Evolutionary conservation across 148 eudicot genomes (phyloP), one percentile per base, ranked within the genome.

Genomic region (Simmondsia chinensis): DNA sequence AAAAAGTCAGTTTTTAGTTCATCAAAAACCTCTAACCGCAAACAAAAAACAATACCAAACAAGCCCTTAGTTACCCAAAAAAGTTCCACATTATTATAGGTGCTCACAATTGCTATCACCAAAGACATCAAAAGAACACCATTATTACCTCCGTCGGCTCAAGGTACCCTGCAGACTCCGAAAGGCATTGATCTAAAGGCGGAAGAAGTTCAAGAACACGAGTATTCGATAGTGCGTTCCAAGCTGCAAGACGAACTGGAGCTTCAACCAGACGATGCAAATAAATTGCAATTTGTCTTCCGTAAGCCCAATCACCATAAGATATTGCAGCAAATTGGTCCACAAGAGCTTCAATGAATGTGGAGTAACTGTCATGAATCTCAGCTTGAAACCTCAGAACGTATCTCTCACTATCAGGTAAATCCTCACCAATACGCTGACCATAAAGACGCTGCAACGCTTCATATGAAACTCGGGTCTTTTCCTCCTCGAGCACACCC

Each of bases 291-390:
- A 91, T 71, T 63, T 91, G 99, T 30, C 95, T 56, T 15, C 83
- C 94, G 44, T 54, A 91, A 51, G 75, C 26, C 59, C 69, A 21
- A 48, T 82, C 86, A 54, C 99, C 99, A 63, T 79, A 91, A 16
- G 99, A 91, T 29, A 69, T 59, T 31, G 94, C 80, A 68, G 94
- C 80, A 61, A 79, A 85, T 64, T 85, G 95, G 64, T 85, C 99
- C 57, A 75, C 77, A 13, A 91, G 75, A 50, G 72, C 60, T 47
- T 91, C 99, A 35, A 91, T 38, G 44, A 85, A 91, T 38, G 83
- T 76, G 21, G 81, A 41, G 54, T 91, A 85, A 40, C 63, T 82
- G 47, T 85, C 95, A 50, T 85, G 83, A 50, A 91, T 72, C 39
- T 79, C 83, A 22, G 80, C 48, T 38, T 74, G 78, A 59, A 85